phyloP scores from a whole-genome alignment of 768 basidiomycete species.

The Cantharellus anzutake region DNA sequence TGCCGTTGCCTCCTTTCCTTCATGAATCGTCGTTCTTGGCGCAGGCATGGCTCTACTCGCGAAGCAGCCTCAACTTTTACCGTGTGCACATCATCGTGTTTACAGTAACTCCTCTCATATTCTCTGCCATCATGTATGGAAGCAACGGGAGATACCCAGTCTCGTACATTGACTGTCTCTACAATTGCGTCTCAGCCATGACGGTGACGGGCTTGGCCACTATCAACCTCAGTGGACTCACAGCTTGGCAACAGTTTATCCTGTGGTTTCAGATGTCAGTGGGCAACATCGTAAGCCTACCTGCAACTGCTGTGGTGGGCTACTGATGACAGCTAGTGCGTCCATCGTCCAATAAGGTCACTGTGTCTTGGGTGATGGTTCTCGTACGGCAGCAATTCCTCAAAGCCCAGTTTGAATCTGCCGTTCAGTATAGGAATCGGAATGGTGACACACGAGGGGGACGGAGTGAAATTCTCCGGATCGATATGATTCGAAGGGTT shows the following conservation, averaged over 20 bases:
- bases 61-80: conserved; percentile 27
- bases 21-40: background rate
- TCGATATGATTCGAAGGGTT: conserved; percentile 59
- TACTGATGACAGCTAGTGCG: background rate
- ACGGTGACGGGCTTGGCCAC: conserved; percentile 33
- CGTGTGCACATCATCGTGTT: conserved; percentile 28
- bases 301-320: conserved; percentile 2
- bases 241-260: conserved; percentile 17
- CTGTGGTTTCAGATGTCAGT: conserved; percentile 59
- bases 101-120: conserved; percentile 58
- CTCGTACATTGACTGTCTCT: conserved; percentile 51
- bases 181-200: conserved; percentile 58
- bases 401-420: background rate
- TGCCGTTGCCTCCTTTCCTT: too few relatives aligned
- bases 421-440: background rate
- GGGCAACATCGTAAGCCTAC: conserved; percentile 45
- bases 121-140: conserved; percentile 66
- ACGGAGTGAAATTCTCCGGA: conserved; percentile 20
- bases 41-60: background rate
- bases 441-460: background rate
- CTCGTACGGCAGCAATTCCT: conserved; percentile 40
- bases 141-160: conserved; percentile 57
- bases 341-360: conserved; percentile 25
- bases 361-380: conserved; percentile 73
- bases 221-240: conserved; percentile 12